Evolutionary conservation across 2,329 filamentous ascomycete species (phyloP).

Genomic region (Arthrinium phaeospermum): DNA sequence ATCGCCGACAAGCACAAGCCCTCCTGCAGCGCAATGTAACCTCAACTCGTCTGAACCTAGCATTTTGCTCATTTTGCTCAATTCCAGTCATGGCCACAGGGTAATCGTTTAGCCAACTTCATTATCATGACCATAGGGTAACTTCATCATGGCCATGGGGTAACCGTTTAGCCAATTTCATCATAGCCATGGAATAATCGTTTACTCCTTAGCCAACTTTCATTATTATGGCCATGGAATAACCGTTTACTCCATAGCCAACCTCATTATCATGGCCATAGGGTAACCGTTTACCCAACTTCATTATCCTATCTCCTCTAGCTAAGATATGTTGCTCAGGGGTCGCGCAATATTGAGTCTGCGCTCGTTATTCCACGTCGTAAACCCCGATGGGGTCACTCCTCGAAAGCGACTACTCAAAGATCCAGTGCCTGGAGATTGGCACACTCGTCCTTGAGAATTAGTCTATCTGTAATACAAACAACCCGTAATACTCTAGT

Average conservation of each 20-base stretch:
- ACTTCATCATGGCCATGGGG: not conserved
- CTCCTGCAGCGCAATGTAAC: not conserved
- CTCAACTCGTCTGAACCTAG: not conserved
- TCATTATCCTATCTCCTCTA: not conserved
- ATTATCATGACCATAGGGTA: not conserved
- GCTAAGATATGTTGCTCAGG: not conserved
- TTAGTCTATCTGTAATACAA: not conserved
- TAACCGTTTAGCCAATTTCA: not conserved
- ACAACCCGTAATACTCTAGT: not conserved
- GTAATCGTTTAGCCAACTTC: not conserved
- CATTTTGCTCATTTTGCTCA: not conserved
- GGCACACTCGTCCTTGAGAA: not conserved
- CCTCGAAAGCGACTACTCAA: not conserved
- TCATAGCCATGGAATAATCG: not conserved
- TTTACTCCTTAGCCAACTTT: not conserved
- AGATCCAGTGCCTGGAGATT: not conserved
- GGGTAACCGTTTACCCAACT: not conserved
- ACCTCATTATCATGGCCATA: not conserved
- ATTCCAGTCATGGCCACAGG: not conserved
- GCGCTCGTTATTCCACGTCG: too few relatives aligned
- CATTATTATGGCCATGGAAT: not conserved
- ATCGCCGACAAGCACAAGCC: constrained; percentile 2
- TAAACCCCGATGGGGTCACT: too few relatives aligned
- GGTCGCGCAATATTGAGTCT: not conserved
- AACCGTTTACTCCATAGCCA: not conserved